phyloP scores from a whole-genome alignment of 768 basidiomycete genomes.

The Termitomyces sp. region DNA sequence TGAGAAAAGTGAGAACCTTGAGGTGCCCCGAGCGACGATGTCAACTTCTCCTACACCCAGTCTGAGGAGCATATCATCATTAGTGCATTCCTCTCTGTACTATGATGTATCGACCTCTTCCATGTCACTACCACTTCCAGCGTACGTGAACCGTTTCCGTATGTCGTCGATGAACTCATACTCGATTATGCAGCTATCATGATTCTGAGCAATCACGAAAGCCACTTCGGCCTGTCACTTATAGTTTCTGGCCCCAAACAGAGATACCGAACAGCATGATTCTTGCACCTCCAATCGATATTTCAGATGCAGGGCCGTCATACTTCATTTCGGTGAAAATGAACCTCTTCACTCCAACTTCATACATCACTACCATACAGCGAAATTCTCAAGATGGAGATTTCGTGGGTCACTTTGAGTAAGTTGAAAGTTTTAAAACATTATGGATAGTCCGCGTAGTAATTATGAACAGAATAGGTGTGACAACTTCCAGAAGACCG shows the following conservation, averaged over 20 bases:
- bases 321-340: slow-evolving; percentile 41
- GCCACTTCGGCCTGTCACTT: slow-evolving; percentile 28
- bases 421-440: slow-evolving; percentile 3
- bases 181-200: background rate
- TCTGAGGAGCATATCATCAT: slow-evolving; percentile 19
- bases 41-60: slow-evolving; percentile 12
- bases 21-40: slow-evolving; percentile 7
- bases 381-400: slow-evolving; percentile 36
- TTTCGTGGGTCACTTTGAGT: slow-evolving; percentile 46
- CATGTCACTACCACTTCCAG: slow-evolving; percentile 18
- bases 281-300: slow-evolving; percentile 25
- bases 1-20: slow-evolving; percentile 14
- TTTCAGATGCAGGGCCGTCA: slow-evolving; percentile 23
- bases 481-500: slow-evolving; percentile 21
- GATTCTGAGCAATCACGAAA: slow-evolving; percentile 19
- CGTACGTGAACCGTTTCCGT: slow-evolving; percentile 12
- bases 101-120: slow-evolving; percentile 15
- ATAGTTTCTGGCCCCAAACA: slow-evolving; percentile 30
- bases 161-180: background rate
- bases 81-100: slow-evolving; percentile 20
- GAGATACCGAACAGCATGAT: slow-evolving; percentile 34
- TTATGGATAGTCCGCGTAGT: background rate
- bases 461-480: slow-evolving; percentile 22
- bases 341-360: slow-evolving; percentile 46
- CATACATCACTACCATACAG: slow-evolving; percentile 38